phyloP scores from a whole-genome alignment of 148 eudicot species.

The Rhododendron molle region DNA sequence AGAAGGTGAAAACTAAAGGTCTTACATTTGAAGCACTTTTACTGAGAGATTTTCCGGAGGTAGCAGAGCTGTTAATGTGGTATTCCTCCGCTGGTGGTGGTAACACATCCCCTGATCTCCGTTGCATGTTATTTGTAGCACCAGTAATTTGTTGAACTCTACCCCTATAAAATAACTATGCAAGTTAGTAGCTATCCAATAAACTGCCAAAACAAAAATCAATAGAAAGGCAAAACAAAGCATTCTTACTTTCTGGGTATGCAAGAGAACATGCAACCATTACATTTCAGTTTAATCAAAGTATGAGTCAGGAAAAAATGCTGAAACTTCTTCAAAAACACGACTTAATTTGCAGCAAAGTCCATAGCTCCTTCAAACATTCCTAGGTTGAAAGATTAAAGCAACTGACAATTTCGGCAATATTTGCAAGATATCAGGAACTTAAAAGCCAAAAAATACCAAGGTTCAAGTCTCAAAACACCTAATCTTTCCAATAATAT shows the following conservation, averaged over 20 bases:
- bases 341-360: too few relatives aligned
- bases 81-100: constrained; percentile 70
- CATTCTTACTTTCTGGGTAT: background rate
- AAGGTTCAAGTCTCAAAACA: background rate
- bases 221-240: background rate
- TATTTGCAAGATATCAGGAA: background rate
- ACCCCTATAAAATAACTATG: constrained; percentile 37
- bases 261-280: background rate
- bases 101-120: constrained; percentile 51
- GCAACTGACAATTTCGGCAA: too few relatives aligned
- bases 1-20: constrained; percentile 8
- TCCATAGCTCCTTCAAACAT: background rate
- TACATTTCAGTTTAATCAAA: background rate
- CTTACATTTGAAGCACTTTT: constrained; percentile 62
- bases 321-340: background rate
- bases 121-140: constrained; percentile 42
- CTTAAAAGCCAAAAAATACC: background rate
- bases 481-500: background rate
- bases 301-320: background rate
- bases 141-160: constrained; percentile 68
- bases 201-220: background rate
- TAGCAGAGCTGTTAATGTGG: constrained; percentile 35
- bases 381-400: background rate
- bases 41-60: constrained; percentile 35
- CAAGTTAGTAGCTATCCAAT: constrained; percentile 18